Evolutionary conservation across 345 rosid genomes (phyloP), one percentile per base, ranked within the genome.

Genomic region (Microthlaspi erraticum): DNA sequence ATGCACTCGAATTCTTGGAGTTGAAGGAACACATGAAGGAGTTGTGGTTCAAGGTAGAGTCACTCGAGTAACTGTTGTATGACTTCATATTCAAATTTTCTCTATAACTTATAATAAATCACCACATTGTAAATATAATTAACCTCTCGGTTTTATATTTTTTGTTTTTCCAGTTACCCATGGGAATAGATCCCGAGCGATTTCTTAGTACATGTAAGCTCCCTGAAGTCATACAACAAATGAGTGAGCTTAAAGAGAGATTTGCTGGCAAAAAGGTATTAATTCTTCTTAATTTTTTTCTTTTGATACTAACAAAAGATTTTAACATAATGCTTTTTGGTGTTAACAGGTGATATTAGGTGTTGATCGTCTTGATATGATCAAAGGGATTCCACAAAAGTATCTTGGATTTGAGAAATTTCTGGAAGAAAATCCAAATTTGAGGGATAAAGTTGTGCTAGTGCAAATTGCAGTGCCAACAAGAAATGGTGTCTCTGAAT

Each of bases 391-490:
- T 80, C 98, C 96, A 32, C 91, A 90, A 59, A 93, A 93, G 86
- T 83, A 84, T 81, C 84, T 90, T 42, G 98, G 92, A 64, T 93
- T 93, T 75, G 98, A 93, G 77, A 93, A 93, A 60, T 93, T 93
- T 80, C 88, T 93, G 0, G 96, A 93, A 86, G 96, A 93, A 78
- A 88, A 93, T 66, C 64, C 81, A 48, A 5, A 31, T 12, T 93
- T 96, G 97, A 93, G 83, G 31, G 88, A 90, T 32, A 84, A 90
- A 81, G 97, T 93, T 82, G 97, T 90, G 64, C 68, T 93, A 73
- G 86, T 93, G 59, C 98, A 93, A 81, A 93, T 90, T 81, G 98
- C 97, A 2, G 98, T 93, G 71, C 98, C 98, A 54, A 93, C 98
- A 73, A 87, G 98, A 80, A 88, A 92, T 55, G 93, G 79, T 83